phyloP scores from a whole-genome alignment of 2,329 filamentous ascomycete genomes.

The Diaporthe caulivora region DNA sequence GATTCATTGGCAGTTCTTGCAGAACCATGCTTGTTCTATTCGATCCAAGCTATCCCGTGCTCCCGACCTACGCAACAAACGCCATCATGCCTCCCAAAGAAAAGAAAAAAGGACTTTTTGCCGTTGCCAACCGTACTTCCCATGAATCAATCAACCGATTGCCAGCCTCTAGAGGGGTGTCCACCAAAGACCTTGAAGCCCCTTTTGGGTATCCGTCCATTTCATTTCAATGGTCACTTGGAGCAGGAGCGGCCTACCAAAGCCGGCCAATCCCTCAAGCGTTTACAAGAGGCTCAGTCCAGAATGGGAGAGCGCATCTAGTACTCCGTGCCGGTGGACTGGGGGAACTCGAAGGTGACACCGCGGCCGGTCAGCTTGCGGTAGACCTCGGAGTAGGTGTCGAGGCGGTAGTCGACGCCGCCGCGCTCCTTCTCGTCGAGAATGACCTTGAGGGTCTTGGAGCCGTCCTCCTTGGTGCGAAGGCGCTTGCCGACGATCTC shows the following conservation, averaged over 20 bases:
- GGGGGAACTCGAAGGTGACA: conserved; percentile 99
- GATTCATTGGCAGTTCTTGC: conserved; percentile 38
- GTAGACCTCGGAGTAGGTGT: conserved; percentile 99
- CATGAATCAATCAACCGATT: conserved; percentile 38
- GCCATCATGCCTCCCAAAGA: conserved; percentile 32
- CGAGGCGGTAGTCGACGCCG: conserved; percentile 98
- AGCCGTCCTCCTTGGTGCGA: conserved; percentile 98
- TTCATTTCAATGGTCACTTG: conserved; percentile 14
- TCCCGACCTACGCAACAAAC: conserved; percentile 37
- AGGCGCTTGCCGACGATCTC: conserved; percentile 99
- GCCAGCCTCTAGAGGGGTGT: conserved; percentile 4
- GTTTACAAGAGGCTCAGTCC: conserved; percentile 4
- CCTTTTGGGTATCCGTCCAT: conserved; percentile 35
- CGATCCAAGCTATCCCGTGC: conserved; percentile 37
- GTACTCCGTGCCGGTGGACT: conserved; percentile 82
- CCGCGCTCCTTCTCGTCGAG: conserved; percentile 99
- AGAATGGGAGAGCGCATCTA: conserved; percentile 62
- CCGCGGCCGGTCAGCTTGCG: conserved; percentile 95
- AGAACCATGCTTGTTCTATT: conserved; percentile 40
- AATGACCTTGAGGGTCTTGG: conserved; percentile 98
- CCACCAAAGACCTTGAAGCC: conserved; percentile 24
- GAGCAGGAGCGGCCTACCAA: background rate
- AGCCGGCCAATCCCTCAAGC: conserved; percentile 16
- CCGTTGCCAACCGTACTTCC: conserved; percentile 37
- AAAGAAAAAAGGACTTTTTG: conserved; percentile 25